Evolutionary conservation across 2,329 filamentous ascomycete species (phyloP).

Genomic region (Pestalotiopsis fici): DNA sequence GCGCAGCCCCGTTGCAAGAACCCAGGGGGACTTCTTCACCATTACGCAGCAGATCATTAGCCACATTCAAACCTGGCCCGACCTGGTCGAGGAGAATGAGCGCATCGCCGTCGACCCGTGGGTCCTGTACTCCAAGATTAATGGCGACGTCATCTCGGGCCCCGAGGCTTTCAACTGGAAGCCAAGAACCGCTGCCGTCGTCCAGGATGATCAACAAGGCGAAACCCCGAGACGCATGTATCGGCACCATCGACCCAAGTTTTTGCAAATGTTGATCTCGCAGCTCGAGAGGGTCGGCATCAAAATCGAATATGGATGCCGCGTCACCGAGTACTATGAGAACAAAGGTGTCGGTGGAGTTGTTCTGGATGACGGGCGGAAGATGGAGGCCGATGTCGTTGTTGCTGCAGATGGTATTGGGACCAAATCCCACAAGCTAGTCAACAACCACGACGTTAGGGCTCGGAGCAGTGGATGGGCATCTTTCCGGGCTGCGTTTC

Average conservation of each 20-base stretch:
- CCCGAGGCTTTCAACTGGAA: slow-evolving; percentile 12
- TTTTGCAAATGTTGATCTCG: slow-evolving; percentile 17
- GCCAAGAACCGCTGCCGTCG: neutral
- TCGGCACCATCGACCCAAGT: slow-evolving; percentile 18
- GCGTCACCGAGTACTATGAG: slow-evolving; percentile 16
- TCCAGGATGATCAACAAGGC: neutral
- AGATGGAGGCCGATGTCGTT: neutral
- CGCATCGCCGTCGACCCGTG: slow-evolving; percentile 12
- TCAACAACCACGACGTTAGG: slow-evolving; percentile 17
- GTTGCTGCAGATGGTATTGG: slow-evolving; percentile 2
- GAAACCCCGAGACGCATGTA: slow-evolving; percentile 7
- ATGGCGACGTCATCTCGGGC: slow-evolving; percentile 18
- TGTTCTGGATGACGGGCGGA: neutral
- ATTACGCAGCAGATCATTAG: slow-evolving; percentile 16
- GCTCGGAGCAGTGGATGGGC: slow-evolving; percentile 5
- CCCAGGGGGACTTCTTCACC: slow-evolving; percentile 18
- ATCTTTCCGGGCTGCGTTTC: neutral
- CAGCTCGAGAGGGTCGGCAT: slow-evolving; percentile 20
- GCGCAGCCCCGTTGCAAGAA: neutral
- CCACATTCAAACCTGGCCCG: slow-evolving; percentile 20
- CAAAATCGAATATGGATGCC: slow-evolving; percentile 17
- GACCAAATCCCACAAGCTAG: slow-evolving; percentile 21
- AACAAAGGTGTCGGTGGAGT: slow-evolving; percentile 5
- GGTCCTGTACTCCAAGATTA: slow-evolving; percentile 22
- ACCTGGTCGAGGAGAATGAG: slow-evolving; percentile 8